phyloP scores from a whole-genome alignment of 1,284 basidiomycete genomes.

The Rhodotorula sp. region DNA sequence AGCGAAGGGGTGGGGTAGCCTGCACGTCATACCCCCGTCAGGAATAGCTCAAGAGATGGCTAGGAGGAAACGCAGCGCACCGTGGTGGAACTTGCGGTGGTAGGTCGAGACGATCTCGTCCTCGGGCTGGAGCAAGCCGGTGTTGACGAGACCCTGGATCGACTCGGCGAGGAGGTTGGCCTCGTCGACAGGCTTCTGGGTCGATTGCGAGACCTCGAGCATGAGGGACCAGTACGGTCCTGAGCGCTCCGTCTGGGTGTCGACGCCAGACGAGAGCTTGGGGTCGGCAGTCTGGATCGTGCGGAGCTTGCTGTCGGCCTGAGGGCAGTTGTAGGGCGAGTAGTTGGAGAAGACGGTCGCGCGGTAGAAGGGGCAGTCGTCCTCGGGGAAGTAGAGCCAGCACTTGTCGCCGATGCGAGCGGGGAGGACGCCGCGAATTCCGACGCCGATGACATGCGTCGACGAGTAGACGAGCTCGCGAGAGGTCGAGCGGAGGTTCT shows the following conservation, averaged over 20 bases:
- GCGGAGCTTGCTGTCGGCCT: constrained; percentile 49
- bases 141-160: constrained; percentile 55
- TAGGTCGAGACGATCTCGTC: constrained; percentile 57
- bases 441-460: constrained; percentile 57
- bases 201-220: constrained; percentile 57
- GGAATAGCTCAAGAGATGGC: too few relatives aligned
- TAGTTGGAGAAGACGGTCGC: constrained; percentile 59
- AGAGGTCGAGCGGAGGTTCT: constrained; percentile 49
- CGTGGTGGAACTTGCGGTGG: constrained; percentile 53
- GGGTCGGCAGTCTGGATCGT: constrained; percentile 55
- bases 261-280: constrained; percentile 47
- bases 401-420: constrained; percentile 57
- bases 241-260: constrained; percentile 47
- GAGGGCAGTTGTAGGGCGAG: constrained; percentile 55
- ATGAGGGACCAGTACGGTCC: constrained; percentile 55
- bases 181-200: constrained; percentile 54
- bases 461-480: constrained; percentile 53
- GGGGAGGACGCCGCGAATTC: constrained; percentile 54
- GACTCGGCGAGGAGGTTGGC: constrained; percentile 54
- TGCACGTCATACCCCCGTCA: neutral
- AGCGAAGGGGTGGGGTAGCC: constrained; percentile 55
- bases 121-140: constrained; percentile 52
- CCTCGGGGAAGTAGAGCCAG: constrained; percentile 53
- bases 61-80: neutral
- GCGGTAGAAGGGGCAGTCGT: constrained; percentile 57